Evolutionary conservation across 148 eudicot genomes (phyloP).

Genomic region (Suaeda aralocaspica): DNA sequence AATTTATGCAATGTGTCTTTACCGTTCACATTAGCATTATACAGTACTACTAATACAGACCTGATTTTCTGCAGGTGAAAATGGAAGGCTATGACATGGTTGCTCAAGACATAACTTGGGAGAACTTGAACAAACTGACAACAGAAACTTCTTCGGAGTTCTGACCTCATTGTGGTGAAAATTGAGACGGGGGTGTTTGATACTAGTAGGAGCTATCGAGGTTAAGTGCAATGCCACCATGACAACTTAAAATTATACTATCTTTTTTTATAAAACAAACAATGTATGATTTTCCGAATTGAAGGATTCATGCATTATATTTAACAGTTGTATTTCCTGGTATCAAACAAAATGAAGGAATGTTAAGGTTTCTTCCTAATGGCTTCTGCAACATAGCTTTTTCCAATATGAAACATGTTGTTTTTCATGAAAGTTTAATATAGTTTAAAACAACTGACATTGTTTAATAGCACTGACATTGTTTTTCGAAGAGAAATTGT

Average conservation of each 20-base stretch:
- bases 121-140: constrained; percentile 23
- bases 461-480: background rate
- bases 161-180: constrained; percentile 7
- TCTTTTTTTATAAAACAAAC: background rate
- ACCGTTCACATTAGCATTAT: background rate
- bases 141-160: constrained; percentile 11
- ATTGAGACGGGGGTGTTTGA: constrained; percentile 20
- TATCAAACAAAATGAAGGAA: constrained; percentile 20
- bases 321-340: background rate
- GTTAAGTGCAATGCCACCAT: constrained; percentile 34
- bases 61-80: constrained; percentile 50
- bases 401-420: constrained; percentile 12
- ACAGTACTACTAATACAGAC: constrained; percentile 23
- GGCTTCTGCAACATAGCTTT: constrained; percentile 18
- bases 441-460: constrained; percentile 5
- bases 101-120: constrained; percentile 27
- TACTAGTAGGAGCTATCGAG: constrained; percentile 20
- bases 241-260: background rate
- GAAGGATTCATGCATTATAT: constrained; percentile 6
- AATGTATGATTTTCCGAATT: background rate
- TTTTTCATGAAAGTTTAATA: background rate
- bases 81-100: constrained; percentile 23
- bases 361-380: constrained; percentile 43
- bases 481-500: background rate
- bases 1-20: background rate